Evolutionary conservation across 73 alveolate genomes (phyloP), one percentile per base, ranked within the genome.

Genomic region (Breviolum minutum): DNA sequence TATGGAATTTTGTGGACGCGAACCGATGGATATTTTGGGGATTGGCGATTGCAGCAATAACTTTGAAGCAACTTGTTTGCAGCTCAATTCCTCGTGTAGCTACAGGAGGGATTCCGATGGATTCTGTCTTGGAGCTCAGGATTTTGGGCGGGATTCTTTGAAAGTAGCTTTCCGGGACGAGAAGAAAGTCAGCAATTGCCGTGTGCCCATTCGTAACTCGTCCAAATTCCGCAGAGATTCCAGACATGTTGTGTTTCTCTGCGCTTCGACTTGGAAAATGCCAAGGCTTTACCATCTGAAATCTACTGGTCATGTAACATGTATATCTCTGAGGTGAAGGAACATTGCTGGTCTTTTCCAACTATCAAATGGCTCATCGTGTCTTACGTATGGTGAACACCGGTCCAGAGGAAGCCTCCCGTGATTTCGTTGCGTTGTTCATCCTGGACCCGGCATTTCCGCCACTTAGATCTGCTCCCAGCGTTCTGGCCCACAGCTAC

Each of bases 321-420:
- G 86, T 77, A 8, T 77, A 8, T 10, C 32, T 0, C 70, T 17
- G 12, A 83, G 92, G 92, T 61, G 60, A 60, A 29, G 98, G 98
- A 69, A 90, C 96, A 3, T 74, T 90, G 54, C 61, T 90, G 76
- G 96, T 90, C 7, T 90, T 90, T 54, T 90, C 96, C 20, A 90
- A 90, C 87, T 90, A 90, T 54, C 96, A 90, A 29, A 90, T 90
- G 96, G 96, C 96, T 32, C 96, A 90, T 74, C 96, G 96, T 22
- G 96, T 90, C 24, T 74, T 90, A 17, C 86, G 96, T 62, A 69
- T 90, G 87, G 87, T 48, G 85, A 90, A 90, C 63, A 54, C 32
- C 24, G 63, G 96, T 16, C 20, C 62, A 16, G 11, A 11, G 32
- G 96, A 90, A 80, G 96, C 96, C 22, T 92, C 98, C 61, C 63